Evolutionary conservation across 257 asterid genomes (phyloP).

Genomic region (Verbena officinalis): DNA sequence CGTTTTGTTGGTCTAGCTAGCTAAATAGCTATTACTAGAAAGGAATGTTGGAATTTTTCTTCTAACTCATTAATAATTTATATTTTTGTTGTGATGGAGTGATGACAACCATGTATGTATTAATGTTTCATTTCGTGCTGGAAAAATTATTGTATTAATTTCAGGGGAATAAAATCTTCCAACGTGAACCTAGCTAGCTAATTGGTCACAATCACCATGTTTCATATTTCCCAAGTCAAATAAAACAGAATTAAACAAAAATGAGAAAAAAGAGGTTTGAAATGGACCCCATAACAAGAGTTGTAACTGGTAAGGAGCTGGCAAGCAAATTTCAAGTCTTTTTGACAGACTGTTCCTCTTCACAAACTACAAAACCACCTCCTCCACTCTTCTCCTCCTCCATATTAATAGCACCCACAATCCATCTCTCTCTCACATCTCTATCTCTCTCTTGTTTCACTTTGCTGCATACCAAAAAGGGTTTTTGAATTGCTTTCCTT

Average conservation of each 20-base stretch:
- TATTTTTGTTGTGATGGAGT: not conserved
- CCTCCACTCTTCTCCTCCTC: slow-evolving; percentile 7
- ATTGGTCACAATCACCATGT: too few species aligned
- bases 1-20: slow-evolving; percentile 11
- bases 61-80: too few species aligned
- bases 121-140: slow-evolving; percentile 35
- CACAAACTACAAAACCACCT: slow-evolving; percentile 13
- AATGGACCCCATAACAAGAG: slow-evolving; percentile 44
- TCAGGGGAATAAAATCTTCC: slow-evolving; percentile 37
- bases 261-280: slow-evolving; percentile 10
- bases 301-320: slow-evolving; percentile 49
- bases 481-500: not conserved
- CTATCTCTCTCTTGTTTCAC: slow-evolving; percentile 1
- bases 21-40: too few species aligned
- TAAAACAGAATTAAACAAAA: not conserved
- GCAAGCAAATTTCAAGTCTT: slow-evolving; percentile 34
- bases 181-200: slow-evolving; percentile 14
- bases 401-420: slow-evolving; percentile 33
- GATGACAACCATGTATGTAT: slow-evolving; percentile 24
- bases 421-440: slow-evolving; percentile 19
- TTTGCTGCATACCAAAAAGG: not conserved
- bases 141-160: slow-evolving; percentile 19
- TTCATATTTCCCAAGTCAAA: slow-evolving; percentile 2
- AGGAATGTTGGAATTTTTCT: too few species aligned
- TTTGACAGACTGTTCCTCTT: slow-evolving; percentile 52